Evolutionary conservation across 306 rosid species (phyloP).

Genomic region (Lathyrus aphaca): DNA sequence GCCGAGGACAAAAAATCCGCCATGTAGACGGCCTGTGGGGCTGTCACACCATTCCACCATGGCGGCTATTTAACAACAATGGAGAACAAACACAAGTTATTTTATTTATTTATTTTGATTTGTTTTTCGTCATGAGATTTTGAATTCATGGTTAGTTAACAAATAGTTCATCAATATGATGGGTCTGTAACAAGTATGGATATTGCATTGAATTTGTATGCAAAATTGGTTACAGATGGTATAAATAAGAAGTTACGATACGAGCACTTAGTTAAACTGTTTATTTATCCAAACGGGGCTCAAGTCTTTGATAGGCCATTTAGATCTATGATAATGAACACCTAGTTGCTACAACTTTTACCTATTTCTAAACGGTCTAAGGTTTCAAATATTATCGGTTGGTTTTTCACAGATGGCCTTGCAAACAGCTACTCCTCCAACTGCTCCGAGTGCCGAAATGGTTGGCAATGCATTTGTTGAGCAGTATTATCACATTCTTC

Average conservation of each 20-base stretch:
- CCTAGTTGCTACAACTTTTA: constrained; percentile 12
- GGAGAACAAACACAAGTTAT: too few species aligned
- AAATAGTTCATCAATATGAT: background rate
- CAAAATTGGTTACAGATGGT: constrained; percentile 23
- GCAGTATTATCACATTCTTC: constrained; percentile 86
- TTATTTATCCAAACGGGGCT: too few species aligned
- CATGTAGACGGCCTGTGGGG: too few species aligned
- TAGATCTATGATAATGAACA: background rate
- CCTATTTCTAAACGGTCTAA: constrained; percentile 16
- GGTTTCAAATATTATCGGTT: constrained; percentile 31
- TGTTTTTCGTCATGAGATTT: too few species aligned
- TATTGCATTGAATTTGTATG: constrained; percentile 16
- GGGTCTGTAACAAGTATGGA: constrained; percentile 21
- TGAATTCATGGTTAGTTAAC: constrained; percentile 24
- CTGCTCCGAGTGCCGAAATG: constrained; percentile 60
- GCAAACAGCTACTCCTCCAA: constrained; percentile 53
- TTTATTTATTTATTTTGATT: too few species aligned
- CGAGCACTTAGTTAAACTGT: too few species aligned
- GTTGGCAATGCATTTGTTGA: constrained; percentile 81
- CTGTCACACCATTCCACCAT: too few species aligned
- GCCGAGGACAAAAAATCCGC: too few species aligned
- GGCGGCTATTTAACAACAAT: too few species aligned
- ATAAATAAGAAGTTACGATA: background rate
- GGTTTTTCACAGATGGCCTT: constrained; percentile 61
- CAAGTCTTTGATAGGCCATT: constrained; percentile 24